Base-by-base conservation (phyloP, 495 filamentous ascomycete genomes). In the Letharia columbiana region DNA sequence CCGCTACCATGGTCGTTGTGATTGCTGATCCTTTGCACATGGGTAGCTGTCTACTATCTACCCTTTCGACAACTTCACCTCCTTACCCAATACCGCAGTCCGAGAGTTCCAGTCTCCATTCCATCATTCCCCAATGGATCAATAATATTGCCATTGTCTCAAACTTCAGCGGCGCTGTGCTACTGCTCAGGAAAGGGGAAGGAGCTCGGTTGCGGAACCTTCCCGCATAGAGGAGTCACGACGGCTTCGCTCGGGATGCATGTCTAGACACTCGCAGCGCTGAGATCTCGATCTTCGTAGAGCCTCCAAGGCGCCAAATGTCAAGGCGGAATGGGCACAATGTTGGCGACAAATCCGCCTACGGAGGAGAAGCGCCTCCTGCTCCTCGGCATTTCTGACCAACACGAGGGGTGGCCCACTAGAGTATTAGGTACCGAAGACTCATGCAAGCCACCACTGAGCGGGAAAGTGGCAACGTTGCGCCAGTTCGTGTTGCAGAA, bases 1-100 rank as follows among this genome's bases (percentile, higher is more conserved):
- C 56, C 84, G 94, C 70, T 95, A 91, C 84, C 85, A 86, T 73
- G 90, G 90, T n/a, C 86, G 90, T 65, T 96, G 92, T 72, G 92
- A 96, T 75, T 96, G 92, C 74, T 98, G 75, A 85, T 54, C 8
- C 28, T 33, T 59, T 13, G 17, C 23, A 1, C 44, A 33, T 20
- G 41, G 40, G 40, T 35, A 33, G 15, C 17, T 57, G 15, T 37
- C 54, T 57, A 18, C 54, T 20, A 10, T 37, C 54, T 57, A 37
- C 28, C 11, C 50, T 18, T 13, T 6, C 2, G 9, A 13, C 9
- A 18, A 9, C 6, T 17, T 37, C 54, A 37, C 33, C 5, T n/a
- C 28, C 31, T 20, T 17, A 31, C 54, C 8, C 31, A 2, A 37
- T 18, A 13, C 52, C 28, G 52, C 31, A 56, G 23, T 28, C 10